Evolutionary conservation across 495 filamentous ascomycete genomes (phyloP), one percentile per base, ranked within the genome.

Genomic region (Lasiosphaeriaceae sp.): DNA sequence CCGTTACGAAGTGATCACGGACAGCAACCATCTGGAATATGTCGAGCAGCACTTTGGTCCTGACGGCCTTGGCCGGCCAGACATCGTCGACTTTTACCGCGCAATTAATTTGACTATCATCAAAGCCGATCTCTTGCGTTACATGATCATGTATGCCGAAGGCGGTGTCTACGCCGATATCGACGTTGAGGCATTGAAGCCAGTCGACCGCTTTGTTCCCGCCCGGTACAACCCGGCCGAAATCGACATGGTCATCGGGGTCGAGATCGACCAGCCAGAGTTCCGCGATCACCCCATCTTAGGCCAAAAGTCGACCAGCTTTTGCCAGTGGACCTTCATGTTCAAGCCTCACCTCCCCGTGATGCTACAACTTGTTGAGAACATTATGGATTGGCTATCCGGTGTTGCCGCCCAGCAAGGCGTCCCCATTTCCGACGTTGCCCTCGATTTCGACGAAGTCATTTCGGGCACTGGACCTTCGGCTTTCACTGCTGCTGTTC

Each of bases 291-390:
- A 86, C 63, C 66, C 77, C n/a, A 82, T 86, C 53, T 73, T 85
- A 6, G 83, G 83, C 11, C 63, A 66, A n/a, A 85, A 85, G 60
- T 81, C 72, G 11, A 66, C 73, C 55, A 82, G 80, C 21, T 86
- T 86, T 60, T 86, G 82, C 63, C 83, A 86, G 63, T 87, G 84
- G 83, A 86, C 83, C 2, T 82, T 86, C 57, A 79, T 81, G 71
- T 78, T 75, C 66, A 83, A 80, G 58, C 79, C 82, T 1, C 68
- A 72, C 19, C 74, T 79, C 26, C 81, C 81, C 16, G 79, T 85
- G 44, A 80, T 87, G 80, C 68, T 84, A 59, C 68, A 72, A 21
- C 70, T 86, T 3, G 70, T 84, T 14, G 78, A 86, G 52, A 77
- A 79, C 55, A 84, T 86, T 57, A 70, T 83, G 53, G 55, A 58